Evolutionary conservation across 768 basidiomycete genomes (phyloP).

Genomic region (Russula compacta): DNA sequence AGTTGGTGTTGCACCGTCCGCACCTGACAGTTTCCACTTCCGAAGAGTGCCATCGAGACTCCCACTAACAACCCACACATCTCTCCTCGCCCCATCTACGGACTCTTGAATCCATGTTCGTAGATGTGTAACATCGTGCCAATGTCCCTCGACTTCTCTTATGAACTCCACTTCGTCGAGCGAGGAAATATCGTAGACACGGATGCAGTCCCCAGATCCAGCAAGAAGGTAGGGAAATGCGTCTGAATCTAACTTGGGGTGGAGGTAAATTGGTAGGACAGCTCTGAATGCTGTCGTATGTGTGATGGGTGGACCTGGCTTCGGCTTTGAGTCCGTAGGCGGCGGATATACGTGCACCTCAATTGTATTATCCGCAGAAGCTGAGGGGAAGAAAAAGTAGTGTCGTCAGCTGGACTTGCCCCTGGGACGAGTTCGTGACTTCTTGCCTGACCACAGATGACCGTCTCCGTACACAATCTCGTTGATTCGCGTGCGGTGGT

Average conservation of each 20-base stretch:
- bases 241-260: slow-evolving; percentile 33
- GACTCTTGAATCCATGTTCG: slow-evolving; percentile 58
- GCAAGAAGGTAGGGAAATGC: slow-evolving; percentile 70
- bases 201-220: slow-evolving; percentile 75
- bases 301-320: slow-evolving; percentile 40
- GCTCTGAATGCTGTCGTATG: slow-evolving; percentile 63
- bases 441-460: slow-evolving; percentile 83
- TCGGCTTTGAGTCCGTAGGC: slow-evolving; percentile 22
- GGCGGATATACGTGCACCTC: slow-evolving; percentile 46
- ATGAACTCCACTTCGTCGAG: slow-evolving; percentile 60
- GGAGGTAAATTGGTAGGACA: slow-evolving; percentile 58
- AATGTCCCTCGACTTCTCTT: slow-evolving; percentile 76
- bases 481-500: slow-evolving; percentile 81
- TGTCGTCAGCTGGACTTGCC: background rate
- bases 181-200: slow-evolving; percentile 68
- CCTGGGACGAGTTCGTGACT: slow-evolving; percentile 14
- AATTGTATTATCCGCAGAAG: slow-evolving; percentile 82
- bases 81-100: slow-evolving; percentile 40
- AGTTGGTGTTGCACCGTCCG: slow-evolving; percentile 12
- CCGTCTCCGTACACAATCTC: slow-evolving; percentile 58
- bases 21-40: slow-evolving; percentile 68
- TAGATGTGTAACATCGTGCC: slow-evolving; percentile 78
- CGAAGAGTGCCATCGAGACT: slow-evolving; percentile 84
- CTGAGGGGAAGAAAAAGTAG: slow-evolving; percentile 32
- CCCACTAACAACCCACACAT: slow-evolving; percentile 76